phyloP scores from a whole-genome alignment of 208 protist species.

The Kentomonas sorsogonicus region DNA sequence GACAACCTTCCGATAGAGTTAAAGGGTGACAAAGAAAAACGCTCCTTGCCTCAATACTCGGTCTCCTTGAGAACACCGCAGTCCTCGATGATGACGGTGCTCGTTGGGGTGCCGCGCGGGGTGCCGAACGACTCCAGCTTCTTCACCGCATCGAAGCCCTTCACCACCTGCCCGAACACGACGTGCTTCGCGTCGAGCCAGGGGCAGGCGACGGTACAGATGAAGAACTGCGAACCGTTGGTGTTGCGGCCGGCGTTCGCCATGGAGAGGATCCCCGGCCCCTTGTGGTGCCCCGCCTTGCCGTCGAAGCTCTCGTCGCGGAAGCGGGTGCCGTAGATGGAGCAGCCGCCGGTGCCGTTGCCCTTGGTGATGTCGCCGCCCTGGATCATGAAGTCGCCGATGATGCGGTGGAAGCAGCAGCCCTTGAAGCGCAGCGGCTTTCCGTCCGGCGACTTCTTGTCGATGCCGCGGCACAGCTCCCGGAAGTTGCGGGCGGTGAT shows the following conservation, averaged over 20 bases:
- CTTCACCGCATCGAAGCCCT: conserved; percentile 79
- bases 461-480: conserved; percentile 70
- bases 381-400: conserved; percentile 94
- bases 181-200: conserved; percentile 95
- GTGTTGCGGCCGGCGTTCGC: conserved; percentile 90
- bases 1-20: too few species aligned
- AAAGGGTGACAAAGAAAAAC: neutral
- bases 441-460: conserved; percentile 53
- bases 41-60: conserved; percentile 1
- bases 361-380: conserved; percentile 92
- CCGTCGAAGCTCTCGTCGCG: conserved; percentile 93
- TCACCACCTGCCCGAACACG: conserved; percentile 91
- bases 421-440: conserved; percentile 90
- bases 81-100: conserved; percentile 54
- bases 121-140: conserved; percentile 68
- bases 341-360: conserved; percentile 93
- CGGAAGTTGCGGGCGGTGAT: conserved; percentile 90
- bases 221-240: conserved; percentile 93
- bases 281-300: conserved; percentile 84
- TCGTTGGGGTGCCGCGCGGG: conserved; percentile 56
- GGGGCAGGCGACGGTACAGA: conserved; percentile 76
- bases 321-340: conserved; percentile 91
- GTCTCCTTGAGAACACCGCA: conserved; percentile 65
- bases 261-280: conserved; percentile 87
- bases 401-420: conserved; percentile 93